Base-by-base conservation (phyloP, 257 asterid species). In the Jaltomata sinuosa region DNA sequence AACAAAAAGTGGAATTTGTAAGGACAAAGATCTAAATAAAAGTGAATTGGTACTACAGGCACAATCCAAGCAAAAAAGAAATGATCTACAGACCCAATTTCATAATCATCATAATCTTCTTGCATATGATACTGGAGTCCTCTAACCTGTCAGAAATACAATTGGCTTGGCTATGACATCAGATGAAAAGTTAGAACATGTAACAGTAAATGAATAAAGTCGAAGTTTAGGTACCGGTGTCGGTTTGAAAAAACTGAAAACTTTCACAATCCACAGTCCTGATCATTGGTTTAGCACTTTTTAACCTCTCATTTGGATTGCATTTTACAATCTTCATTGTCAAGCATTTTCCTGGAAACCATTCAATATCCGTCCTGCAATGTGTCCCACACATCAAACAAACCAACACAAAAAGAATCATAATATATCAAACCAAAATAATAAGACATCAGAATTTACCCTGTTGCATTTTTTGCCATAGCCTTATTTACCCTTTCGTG, bases 51-150 rank as follows among this genome's bases (percentile, higher is more conserved):
- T 47, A 52, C 65, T 19, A 27, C 14, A 54, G 42, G 81, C 29
- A 42, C 79, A 8, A 78, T 57, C 57, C n/a, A 59, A 64, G 25
- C 18, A 69, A 50, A 81, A 69, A 83, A 53, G 49, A 79, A 45
- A 57, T 34, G 25, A 34, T 55, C n/a, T n/a, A 84, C 96, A 87
- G 84, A 95, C 98, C 98, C 98, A 79, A 89, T 89, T 79, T 93
- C 98, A 83, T 92, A n/a, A n/a, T n/a, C n/a, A n/a, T n/a, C n/a
- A n/a, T n/a, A 93, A 84, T 95, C 97, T 87, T 94, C 94, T 89
- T 95, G 93, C 95, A 95, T 89, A 85, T 86, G 81, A 89, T 87
- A 89, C 87, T 90, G 93, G 81, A 89, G 91, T 54, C 91, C 97
- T 91, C 91, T 94, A 55, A 93, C 97, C 97, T 94, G 88, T 82